Percentiles rank a stretch among this genome's conserved stretches.
These are phyloP conservation scores for Populus deltoides DNA, from an alignment of 345 rosid genomes.

Conservation along the genomic window DNA sequence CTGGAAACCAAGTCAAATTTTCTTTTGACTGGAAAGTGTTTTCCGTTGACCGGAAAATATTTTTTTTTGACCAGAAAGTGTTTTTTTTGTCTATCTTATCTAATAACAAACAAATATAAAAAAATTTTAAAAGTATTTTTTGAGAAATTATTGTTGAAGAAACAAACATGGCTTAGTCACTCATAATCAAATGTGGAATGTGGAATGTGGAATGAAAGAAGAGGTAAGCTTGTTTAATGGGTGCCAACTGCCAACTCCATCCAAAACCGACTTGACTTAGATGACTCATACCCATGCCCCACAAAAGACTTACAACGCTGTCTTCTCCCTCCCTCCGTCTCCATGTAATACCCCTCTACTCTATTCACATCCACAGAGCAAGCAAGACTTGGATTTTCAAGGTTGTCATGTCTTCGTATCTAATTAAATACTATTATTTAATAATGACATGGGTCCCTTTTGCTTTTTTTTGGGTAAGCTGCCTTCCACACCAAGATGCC, in stretches of 20 bases:
- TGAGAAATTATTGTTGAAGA: too few species aligned
- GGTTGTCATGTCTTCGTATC: background rate
- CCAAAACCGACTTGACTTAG: background rate
- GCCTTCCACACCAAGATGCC: slow-evolving; percentile 21
- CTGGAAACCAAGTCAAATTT: too few species aligned
- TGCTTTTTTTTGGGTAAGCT: slow-evolving; percentile 10
- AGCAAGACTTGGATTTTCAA: background rate
- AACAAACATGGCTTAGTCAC: too few species aligned
- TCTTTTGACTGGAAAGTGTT: too few species aligned
- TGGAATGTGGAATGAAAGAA: background rate
- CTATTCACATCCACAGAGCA: background rate
- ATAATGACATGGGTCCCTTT: background rate
- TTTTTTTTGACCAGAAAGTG: too few species aligned
- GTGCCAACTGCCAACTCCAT: background rate
- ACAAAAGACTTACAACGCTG: background rate
- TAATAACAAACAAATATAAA: too few species aligned
- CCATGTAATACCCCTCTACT: background rate
- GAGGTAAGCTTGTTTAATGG: background rate
- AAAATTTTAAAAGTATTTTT: too few species aligned
- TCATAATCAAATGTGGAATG: background rate
- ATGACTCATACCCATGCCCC: background rate
- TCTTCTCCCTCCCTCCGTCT: background rate
- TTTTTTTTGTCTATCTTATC: too few species aligned
- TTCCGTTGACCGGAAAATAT: too few species aligned
- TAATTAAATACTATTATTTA: background rate